These are phyloP conservation scores for Lactarius hengduanensis DNA, from an alignment of 768 basidiomycete genomes.

Conservation along the genomic window DNA sequence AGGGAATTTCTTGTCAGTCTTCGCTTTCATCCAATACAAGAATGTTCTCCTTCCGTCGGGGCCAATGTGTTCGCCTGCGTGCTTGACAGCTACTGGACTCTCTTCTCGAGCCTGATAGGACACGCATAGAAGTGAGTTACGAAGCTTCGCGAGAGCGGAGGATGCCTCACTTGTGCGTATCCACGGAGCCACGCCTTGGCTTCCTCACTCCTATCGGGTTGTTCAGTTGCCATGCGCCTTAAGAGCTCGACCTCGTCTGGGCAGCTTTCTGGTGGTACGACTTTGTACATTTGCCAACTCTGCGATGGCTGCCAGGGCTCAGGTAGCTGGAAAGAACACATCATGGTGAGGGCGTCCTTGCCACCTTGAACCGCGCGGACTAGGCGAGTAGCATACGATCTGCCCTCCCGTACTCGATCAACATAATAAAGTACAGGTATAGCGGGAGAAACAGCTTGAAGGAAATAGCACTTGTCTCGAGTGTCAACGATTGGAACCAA, in stretches of 20 bases:
- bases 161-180: conserved; percentile 32
- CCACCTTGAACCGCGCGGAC: conserved; percentile 48
- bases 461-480: conserved; percentile 67
- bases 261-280: conserved; percentile 51
- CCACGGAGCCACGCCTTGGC: conserved; percentile 36
- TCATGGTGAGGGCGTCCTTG: conserved; percentile 52
- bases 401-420: conserved; percentile 69
- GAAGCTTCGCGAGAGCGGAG: background rate
- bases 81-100: conserved; percentile 68
- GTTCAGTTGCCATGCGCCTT: conserved; percentile 36
- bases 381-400: conserved; percentile 63
- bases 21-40: conserved; percentile 81
- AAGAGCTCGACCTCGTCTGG: conserved; percentile 33
- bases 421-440: conserved; percentile 78
- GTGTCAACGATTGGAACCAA: background rate
- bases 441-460: conserved; percentile 69
- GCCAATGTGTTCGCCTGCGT: conserved; percentile 46
- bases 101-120: conserved; percentile 55
- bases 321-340: conserved; percentile 79
- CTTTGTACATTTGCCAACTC: conserved; percentile 65
- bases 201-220: conserved; percentile 37
- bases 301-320: conserved; percentile 71
- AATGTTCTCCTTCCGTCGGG: conserved; percentile 47
- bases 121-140: background rate
- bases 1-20: conserved; percentile 62